These are phyloP conservation scores for Inosperma sp. DNA, from an alignment of 768 basidiomycete species.

Conservation along the genomic window DNA sequence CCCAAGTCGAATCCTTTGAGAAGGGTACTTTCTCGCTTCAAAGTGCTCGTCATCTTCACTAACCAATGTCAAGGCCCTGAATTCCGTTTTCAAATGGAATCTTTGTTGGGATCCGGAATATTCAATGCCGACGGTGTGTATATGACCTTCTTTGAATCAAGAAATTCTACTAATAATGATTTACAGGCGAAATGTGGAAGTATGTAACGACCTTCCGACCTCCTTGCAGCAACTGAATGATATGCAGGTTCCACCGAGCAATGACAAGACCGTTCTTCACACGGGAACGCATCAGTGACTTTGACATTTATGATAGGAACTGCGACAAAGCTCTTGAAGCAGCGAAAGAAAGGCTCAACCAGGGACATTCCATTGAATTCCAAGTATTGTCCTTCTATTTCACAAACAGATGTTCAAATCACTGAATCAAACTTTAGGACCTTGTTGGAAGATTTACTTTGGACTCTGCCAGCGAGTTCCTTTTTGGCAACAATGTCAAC, in stretches of 20 bases:
- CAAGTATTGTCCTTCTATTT: slow-evolving; percentile 36
- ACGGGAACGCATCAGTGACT: slow-evolving; percentile 55
- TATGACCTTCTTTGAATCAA: background rate
- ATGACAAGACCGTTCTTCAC: slow-evolving; percentile 72
- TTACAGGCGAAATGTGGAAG: slow-evolving; percentile 67
- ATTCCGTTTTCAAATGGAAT: slow-evolving; percentile 24
- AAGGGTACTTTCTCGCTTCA: slow-evolving; percentile 31
- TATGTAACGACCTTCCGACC: slow-evolving; percentile 24
- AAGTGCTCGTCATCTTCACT: background rate
- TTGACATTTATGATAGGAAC: slow-evolving; percentile 57
- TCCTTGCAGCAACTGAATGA: no score
- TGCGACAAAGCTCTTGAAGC: slow-evolving; percentile 43
- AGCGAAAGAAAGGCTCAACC: slow-evolving; percentile 40
- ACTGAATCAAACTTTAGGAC: slow-evolving; percentile 44
- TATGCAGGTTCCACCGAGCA: slow-evolving; percentile 58
- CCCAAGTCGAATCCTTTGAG: slow-evolving; percentile 44
- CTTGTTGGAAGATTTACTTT: slow-evolving; percentile 51
- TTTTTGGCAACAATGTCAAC: slow-evolving; percentile 50
- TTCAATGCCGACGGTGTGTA: slow-evolving; percentile 55
- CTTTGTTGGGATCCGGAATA: slow-evolving; percentile 51
- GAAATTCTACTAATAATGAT: background rate
- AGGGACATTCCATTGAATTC: slow-evolving; percentile 53
- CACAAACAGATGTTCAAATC: slow-evolving; percentile 44
- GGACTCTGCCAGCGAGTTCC: slow-evolving; percentile 60
- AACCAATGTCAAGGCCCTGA: slow-evolving; percentile 19